Evolutionary conservation across 1,284 basidiomycete genomes (phyloP).

Genomic region (Entoloma clypeatum): DNA sequence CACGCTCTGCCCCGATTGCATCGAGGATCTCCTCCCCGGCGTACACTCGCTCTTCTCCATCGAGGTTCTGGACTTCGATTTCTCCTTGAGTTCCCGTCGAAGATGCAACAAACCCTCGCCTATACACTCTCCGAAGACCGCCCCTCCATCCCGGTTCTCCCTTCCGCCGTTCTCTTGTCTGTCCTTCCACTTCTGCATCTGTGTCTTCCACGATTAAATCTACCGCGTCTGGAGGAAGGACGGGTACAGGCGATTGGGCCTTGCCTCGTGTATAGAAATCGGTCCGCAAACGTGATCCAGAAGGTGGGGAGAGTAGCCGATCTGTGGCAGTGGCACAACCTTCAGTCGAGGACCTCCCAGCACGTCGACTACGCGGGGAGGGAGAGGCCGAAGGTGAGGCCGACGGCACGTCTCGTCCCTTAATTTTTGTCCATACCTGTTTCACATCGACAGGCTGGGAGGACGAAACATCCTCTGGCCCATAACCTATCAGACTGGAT

Average conservation of each 20-base stretch:
- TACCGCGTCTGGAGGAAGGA: conserved; percentile 68
- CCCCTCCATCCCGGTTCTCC: conserved; percentile 46
- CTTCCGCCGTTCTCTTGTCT: conserved; percentile 46
- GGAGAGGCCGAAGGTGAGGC: conserved; percentile 14
- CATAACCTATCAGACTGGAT: conserved; percentile 40
- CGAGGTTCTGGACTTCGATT: conserved; percentile 35
- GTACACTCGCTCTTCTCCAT: conserved; percentile 27
- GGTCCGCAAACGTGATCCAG: conserved; percentile 32
- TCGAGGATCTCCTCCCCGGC: conserved; percentile 30
- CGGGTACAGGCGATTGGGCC: conserved; percentile 32
- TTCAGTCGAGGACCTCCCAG: conserved; percentile 25
- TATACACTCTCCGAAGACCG: conserved; percentile 50
- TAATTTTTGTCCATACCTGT: conserved; percentile 45
- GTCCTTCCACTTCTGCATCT: conserved; percentile 46
- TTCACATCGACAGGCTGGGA: conserved; percentile 35
- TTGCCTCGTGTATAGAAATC: conserved; percentile 24
- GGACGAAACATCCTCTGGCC: conserved; percentile 33
- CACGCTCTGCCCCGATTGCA: conserved; percentile 18
- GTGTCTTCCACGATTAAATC: conserved; percentile 72
- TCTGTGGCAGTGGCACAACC: conserved; percentile 26
- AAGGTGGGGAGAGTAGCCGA: conserved; percentile 29
- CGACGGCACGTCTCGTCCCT: conserved; percentile 15
- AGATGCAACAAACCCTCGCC: conserved; percentile 45
- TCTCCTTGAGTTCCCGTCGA: conserved; percentile 35
- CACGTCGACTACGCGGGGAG: conserved; percentile 13